These are phyloP conservation scores for Fusarium staphyleae DNA, from an alignment of 2,329 filamentous ascomycete genomes.

Conservation along the genomic window DNA sequence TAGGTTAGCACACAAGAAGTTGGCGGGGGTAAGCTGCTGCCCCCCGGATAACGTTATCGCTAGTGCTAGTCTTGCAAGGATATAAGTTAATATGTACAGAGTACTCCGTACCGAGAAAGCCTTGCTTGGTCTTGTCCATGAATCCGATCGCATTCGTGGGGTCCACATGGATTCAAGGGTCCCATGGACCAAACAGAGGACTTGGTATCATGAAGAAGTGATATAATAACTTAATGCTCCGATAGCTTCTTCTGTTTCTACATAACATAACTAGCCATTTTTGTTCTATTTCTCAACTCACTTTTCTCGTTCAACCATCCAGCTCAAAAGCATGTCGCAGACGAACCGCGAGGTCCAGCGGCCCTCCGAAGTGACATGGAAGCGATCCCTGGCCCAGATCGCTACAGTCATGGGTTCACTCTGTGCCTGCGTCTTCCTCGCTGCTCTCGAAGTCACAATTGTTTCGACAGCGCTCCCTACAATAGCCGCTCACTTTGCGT, in stretches of 20 bases:
- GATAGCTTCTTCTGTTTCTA: too few relatives aligned
- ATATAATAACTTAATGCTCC: background rate
- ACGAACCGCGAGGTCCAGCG: background rate
- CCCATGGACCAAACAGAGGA: background rate
- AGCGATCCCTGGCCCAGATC: constrained; percentile 28
- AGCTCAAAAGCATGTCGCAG: constrained; percentile 18
- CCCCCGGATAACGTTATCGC: background rate
- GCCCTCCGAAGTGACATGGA: background rate
- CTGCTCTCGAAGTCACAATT: constrained; percentile 62
- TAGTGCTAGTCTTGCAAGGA: background rate
- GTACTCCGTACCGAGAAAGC: too few relatives aligned
- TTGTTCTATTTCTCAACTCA: too few relatives aligned
- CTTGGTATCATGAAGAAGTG: background rate
- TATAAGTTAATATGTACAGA: too few relatives aligned
- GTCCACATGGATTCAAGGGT: background rate
- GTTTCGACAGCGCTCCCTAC: constrained; percentile 68
- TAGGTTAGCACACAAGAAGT: background rate
- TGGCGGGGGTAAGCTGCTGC: background rate
- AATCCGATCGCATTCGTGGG: constrained; percentile 33
- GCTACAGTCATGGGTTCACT: constrained; percentile 49
- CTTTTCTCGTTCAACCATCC: background rate
- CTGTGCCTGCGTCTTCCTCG: constrained; percentile 51
- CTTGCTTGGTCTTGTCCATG: background rate
- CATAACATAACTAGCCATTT: too few relatives aligned
- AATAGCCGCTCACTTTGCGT: constrained; percentile 65